phyloP scores from a whole-genome alignment of 257 asterid species.

The Vinca minor region DNA sequence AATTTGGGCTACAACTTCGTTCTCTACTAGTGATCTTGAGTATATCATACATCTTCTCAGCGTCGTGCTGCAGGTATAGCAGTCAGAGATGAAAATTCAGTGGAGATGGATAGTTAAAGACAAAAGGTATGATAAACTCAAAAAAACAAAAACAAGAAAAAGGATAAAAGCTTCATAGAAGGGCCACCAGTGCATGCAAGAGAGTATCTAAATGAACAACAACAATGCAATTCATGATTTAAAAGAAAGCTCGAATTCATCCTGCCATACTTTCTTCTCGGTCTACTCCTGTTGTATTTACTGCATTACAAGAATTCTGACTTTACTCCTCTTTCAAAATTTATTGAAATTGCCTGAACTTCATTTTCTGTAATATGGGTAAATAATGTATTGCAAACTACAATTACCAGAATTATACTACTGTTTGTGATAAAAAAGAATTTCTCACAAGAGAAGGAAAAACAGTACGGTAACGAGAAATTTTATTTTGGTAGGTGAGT shows the following conservation, averaged over 20 bases:
- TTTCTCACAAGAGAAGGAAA: not conserved
- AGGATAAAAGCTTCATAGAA: not conserved
- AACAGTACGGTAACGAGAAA: no score
- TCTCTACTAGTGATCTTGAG: conserved; percentile 44
- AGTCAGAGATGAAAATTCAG: not conserved
- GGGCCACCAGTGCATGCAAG: not conserved
- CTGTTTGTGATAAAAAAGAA: not conserved
- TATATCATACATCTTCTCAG: conserved; percentile 73
- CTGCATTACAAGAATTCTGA: not conserved
- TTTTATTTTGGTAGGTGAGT: no score
- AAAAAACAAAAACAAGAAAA: not conserved
- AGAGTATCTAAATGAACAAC: not conserved
- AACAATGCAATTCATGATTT: not conserved
- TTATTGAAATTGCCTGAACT: not conserved
- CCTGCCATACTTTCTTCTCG: not conserved
- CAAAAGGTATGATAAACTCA: not conserved
- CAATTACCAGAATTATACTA: no score
- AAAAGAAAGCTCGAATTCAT: not conserved
- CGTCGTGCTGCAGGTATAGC: conserved; percentile 52
- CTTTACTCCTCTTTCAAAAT: not conserved
- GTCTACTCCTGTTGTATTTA: not conserved
- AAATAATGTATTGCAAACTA: not conserved
- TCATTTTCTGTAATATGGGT: no score
- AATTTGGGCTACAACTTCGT: conserved; percentile 35
- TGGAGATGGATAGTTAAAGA: not conserved